phyloP scores from a whole-genome alignment of 169 alveolate genomes.

The Eimeria praecox region DNA sequence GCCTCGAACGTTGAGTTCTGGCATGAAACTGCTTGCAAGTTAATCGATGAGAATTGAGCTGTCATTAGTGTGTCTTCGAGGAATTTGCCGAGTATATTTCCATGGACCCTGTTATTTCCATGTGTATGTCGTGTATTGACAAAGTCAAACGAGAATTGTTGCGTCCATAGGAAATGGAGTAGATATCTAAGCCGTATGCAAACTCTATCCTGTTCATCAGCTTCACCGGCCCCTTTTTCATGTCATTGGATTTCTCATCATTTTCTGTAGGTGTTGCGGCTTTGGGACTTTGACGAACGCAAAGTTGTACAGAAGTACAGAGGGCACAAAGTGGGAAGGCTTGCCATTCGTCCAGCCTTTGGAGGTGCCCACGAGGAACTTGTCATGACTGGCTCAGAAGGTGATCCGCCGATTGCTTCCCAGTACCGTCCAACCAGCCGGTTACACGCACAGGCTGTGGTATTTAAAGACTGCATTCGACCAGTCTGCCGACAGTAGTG shows the following conservation, averaged over 20 bases:
- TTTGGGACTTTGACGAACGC: constrained; percentile 79
- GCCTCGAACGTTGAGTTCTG: neutral
- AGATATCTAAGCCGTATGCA: neutral
- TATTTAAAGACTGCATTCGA: neutral
- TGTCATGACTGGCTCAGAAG: constrained; percentile 93
- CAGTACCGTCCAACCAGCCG: neutral
- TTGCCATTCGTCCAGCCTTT: constrained; percentile 89
- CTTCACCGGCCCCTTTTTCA: neutral
- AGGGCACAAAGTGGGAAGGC: constrained; percentile 92
- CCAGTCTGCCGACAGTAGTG: neutral
- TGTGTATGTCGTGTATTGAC: neutral
- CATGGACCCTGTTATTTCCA: neutral
- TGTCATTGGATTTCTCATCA: neutral
- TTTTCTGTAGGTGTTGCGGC: constrained; percentile 61
- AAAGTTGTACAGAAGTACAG: constrained; percentile 86
- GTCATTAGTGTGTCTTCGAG: neutral
- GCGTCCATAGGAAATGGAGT: neutral
- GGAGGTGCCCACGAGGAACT: constrained; percentile 92
- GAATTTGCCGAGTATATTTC: neutral
- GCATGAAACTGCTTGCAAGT: neutral
- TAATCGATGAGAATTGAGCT: too few relatives aligned
- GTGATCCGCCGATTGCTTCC: constrained; percentile 11
- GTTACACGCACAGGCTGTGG: neutral
- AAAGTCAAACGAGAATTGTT: neutral
- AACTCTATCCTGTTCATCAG: neutral